These are phyloP conservation scores for Brassica napus DNA, from an alignment of 345 rosid species.

Conservation along the genomic window DNA sequence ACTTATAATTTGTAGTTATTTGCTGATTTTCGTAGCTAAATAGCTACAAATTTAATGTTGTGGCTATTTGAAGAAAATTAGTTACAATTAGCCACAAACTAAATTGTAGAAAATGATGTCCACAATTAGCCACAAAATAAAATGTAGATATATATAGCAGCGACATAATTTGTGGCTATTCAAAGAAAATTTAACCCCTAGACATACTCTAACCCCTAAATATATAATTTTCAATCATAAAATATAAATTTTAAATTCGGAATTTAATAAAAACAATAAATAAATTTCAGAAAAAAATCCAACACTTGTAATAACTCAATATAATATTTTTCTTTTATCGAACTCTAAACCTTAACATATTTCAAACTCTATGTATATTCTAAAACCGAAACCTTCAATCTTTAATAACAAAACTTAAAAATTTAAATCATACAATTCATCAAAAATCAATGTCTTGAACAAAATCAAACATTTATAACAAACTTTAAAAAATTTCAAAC, in stretches of 20 bases:
- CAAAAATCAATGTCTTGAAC: too few species aligned
- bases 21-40: not conserved
- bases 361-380: not conserved
- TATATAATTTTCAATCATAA: too few species aligned
- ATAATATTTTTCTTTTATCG: too few species aligned
- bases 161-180: too few species aligned
- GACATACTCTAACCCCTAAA: too few species aligned
- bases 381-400: not conserved
- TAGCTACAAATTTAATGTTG: not conserved
- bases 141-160: too few species aligned
- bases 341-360: not conserved
- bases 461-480: not conserved
- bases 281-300: too few species aligned
- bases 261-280: too few species aligned
- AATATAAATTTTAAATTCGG: too few species aligned
- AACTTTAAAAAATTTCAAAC: not conserved
- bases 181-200: too few species aligned
- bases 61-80: not conserved
- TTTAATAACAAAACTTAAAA: not conserved
- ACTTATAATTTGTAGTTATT: not conserved
- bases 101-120: not conserved
- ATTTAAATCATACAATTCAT: not conserved
- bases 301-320: not conserved
- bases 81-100: not conserved
- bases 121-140: not conserved